Conservation (phyloP, 805 yeast species). For the Zygosaccharomyces lentus region DNA sequence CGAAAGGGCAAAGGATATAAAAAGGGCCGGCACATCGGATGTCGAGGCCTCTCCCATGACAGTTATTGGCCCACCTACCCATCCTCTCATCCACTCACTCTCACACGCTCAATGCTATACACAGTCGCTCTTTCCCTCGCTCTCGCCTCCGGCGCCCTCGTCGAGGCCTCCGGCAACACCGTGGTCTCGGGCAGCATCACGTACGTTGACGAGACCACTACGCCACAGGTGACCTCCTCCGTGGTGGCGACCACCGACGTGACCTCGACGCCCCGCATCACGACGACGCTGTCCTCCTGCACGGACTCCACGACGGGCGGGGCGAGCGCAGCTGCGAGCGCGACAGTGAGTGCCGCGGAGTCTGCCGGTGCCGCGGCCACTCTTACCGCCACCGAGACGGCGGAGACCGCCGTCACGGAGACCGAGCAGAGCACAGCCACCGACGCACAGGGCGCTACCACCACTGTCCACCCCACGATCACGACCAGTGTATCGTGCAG, state of each 20-base stretch:
- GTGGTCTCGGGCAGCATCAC: constrained; percentile 33
- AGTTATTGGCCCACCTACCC: too few species aligned
- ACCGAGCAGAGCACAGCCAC: neutral
- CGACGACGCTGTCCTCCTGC: constrained; percentile 25
- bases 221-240: constrained; percentile 47
- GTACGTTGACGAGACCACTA: constrained; percentile 47
- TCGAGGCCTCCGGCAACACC: constrained; percentile 28
- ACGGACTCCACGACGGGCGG: neutral
- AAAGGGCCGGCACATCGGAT: constrained; percentile 3
- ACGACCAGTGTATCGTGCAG: constrained; percentile 4
- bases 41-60: too few species aligned
- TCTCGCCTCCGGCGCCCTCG: constrained; percentile 10
- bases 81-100: neutral
- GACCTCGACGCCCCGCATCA: constrained; percentile 39
- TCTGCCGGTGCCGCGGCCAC: constrained; percentile 16
- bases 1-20: neutral
- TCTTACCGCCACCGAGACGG: neutral
- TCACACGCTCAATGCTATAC: neutral
- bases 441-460: neutral
- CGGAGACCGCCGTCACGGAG: neutral
- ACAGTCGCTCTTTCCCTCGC: constrained; percentile 13
- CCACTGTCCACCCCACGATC: neutral
- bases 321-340: constrained; percentile 10
- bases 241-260: constrained; percentile 41
- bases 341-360: constrained; percentile 8